These are phyloP conservation scores for Rhodotorula mucilaginosa DNA, from an alignment of 1,284 basidiomycete species.

Conservation along the genomic window DNA sequence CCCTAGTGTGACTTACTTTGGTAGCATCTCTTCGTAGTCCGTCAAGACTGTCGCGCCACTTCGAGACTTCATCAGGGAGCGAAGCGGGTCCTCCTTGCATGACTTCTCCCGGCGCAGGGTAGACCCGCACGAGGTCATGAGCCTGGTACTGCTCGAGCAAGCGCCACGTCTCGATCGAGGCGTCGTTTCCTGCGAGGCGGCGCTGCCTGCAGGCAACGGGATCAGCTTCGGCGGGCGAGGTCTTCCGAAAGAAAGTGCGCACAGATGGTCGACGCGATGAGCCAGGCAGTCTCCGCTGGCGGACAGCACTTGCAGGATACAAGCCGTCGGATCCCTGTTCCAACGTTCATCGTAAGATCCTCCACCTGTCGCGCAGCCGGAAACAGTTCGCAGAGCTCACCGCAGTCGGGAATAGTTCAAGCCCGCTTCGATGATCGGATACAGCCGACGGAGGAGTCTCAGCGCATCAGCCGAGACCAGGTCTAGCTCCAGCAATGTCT, in stretches of 20 bases:
- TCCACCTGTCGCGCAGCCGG: neutral
- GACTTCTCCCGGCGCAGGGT: neutral
- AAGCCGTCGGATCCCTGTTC: constrained; percentile 7
- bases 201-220: neutral
- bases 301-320: neutral
- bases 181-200: neutral
- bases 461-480: neutral
- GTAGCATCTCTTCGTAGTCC: too few relatives aligned
- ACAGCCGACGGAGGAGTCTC: constrained; percentile 4
- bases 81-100: too few relatives aligned
- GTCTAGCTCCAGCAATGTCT: neutral
- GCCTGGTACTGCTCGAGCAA: constrained; percentile 10
- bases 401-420: constrained; percentile 16
- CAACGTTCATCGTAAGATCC: neutral
- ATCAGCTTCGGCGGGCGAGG: too few relatives aligned
- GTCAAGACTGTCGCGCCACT: too few relatives aligned
- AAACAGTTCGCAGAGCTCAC: neutral
- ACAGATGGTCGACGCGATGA: constrained; percentile 11
- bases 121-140: constrained; percentile 6
- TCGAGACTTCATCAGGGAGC: too few relatives aligned
- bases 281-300: neutral
- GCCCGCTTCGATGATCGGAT: neutral
- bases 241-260: neutral
- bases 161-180: neutral
- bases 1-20: too few relatives aligned